These are phyloP conservation scores for Tetrastigma voinierianum DNA, from an alignment of 164 flowering plant species.

Conservation along the genomic window DNA sequence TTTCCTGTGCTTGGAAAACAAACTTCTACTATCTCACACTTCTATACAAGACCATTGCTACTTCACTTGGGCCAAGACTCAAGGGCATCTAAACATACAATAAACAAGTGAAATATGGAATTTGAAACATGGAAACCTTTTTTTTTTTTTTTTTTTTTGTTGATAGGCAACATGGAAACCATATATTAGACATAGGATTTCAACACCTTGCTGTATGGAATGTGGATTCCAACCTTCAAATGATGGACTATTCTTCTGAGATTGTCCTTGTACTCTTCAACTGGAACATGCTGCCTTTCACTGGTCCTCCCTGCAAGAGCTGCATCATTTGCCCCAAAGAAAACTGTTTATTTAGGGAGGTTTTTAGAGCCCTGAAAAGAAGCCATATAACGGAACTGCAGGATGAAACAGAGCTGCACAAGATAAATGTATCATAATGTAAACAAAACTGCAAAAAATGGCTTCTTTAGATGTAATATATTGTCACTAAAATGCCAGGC, in stretches of 20 bases:
- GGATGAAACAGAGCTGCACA: not conserved
- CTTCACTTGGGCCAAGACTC: too few relatives aligned
- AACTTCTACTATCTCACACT: too few relatives aligned
- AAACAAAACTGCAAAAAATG: too few relatives aligned
- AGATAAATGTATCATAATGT: not conserved
- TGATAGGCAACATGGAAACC: too few relatives aligned
- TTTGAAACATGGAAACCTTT: too few relatives aligned
- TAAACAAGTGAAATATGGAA: not conserved
- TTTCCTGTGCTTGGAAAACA: too few relatives aligned
- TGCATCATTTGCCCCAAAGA: constrained; percentile 98
- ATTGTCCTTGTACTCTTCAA: constrained; percentile 79
- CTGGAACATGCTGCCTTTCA: constrained; percentile 80
- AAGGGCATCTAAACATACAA: not conserved
- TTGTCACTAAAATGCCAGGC: not conserved
- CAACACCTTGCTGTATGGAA: too few relatives aligned
- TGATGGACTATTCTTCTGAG: constrained; percentile 67
- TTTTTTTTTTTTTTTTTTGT: too few relatives aligned
- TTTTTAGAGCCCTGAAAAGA: constrained; percentile 36
- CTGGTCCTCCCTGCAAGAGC: constrained; percentile 67
- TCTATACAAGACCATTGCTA: too few relatives aligned
- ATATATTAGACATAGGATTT: too few relatives aligned
- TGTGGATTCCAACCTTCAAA: constrained; percentile 54
- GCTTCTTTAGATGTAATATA: too few relatives aligned
- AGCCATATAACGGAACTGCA: not conserved
- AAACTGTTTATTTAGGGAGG: constrained; percentile 76